phyloP scores from a whole-genome alignment of 345 rosid species.

The Isatis tinctoria region DNA sequence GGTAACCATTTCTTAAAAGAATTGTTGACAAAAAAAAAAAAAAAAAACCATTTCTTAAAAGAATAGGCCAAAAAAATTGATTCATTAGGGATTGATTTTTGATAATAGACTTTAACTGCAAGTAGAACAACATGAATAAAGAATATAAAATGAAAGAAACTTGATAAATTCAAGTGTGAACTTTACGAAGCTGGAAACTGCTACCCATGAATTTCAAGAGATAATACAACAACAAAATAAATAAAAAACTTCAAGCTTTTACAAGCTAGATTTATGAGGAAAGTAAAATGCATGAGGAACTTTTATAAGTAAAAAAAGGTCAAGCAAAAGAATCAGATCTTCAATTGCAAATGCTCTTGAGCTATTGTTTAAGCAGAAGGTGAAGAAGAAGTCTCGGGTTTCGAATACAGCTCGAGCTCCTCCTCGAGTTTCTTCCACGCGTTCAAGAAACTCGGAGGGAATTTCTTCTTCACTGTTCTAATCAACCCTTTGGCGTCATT shows the following conservation, averaged over 20 bases:
- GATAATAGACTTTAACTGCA: too few relatives aligned
- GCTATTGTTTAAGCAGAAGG: not conserved
- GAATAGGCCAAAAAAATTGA: too few relatives aligned
- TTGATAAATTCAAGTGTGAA: too few relatives aligned
- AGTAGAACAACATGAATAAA: too few relatives aligned
- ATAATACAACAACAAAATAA: not conserved
- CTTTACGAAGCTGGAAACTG: not conserved
- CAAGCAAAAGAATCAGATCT: slow-evolving; percentile 1
- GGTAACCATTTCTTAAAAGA: too few relatives aligned
- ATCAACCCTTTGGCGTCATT: slow-evolving; percentile 61
- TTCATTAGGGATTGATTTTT: too few relatives aligned
- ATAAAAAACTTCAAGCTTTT: slow-evolving; percentile 7
- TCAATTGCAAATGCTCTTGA: not conserved
- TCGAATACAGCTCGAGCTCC: slow-evolving; percentile 46
- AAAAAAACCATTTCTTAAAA: too few relatives aligned
- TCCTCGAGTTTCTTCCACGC: slow-evolving; percentile 67
- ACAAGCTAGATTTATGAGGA: slow-evolving; percentile 18
- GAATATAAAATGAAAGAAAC: too few relatives aligned
- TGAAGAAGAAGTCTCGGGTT: slow-evolving; percentile 1
- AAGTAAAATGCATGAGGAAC: not conserved
- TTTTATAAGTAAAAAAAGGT: not conserved
- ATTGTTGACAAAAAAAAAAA: too few relatives aligned
- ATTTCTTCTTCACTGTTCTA: slow-evolving; percentile 62
- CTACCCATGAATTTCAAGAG: not conserved
- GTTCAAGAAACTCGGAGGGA: slow-evolving; percentile 53